Base-by-base conservation (phyloP, 2,329 filamentous ascomycete species). In the Cladobotryum protrusum region DNA sequence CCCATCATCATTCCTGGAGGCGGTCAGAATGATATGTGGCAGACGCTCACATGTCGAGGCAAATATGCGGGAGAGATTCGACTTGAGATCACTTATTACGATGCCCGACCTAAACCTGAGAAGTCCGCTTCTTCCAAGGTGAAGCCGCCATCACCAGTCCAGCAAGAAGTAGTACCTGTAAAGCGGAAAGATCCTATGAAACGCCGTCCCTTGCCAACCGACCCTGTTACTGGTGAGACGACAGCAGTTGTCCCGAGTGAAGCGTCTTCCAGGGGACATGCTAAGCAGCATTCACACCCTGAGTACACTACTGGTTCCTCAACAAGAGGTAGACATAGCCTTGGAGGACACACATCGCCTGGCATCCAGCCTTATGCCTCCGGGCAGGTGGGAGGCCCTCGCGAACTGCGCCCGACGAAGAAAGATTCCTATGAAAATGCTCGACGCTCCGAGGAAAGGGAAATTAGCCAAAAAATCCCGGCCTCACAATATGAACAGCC, bases 31-130 rank as follows among this genome's bases (percentile, higher is more conserved):
- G 93, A 99, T 68, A 75, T 89, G 49, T 99, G 93, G 93, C 91
- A 96, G 65, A 83, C 76, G 52, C 74, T 99, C 58, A 86, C 81
- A 56, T 97, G 83, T 75, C 89, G 85, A 63, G 90, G 91, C 55
- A 96, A 96, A 75, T 99, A 97, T 61, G 92, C 93, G 6, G 93
- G 93, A 49, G 92, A 97, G 67, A 84, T 99, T 56, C 81, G 92
- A 57, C 85, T 99, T 56, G 93, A 99, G 70, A 85, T 96, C 69
- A 99, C 93, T 39, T 99, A 87, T 71, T 99, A 97, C 73, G 93
- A 99, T 67, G 84, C 79, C 49, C 80, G 92, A 20, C 87, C 89
- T 17, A 93, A 93, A 69, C 78, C 79, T 12, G 89, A 95, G 52
- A 90, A 86, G 69, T 71, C 76, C 24, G 7, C 76, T 1, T 71